Evolutionary conservation across 495 filamentous ascomycete genomes (phyloP), one percentile per base, ranked within the genome.

Genomic region (Neurospora intermedia): DNA sequence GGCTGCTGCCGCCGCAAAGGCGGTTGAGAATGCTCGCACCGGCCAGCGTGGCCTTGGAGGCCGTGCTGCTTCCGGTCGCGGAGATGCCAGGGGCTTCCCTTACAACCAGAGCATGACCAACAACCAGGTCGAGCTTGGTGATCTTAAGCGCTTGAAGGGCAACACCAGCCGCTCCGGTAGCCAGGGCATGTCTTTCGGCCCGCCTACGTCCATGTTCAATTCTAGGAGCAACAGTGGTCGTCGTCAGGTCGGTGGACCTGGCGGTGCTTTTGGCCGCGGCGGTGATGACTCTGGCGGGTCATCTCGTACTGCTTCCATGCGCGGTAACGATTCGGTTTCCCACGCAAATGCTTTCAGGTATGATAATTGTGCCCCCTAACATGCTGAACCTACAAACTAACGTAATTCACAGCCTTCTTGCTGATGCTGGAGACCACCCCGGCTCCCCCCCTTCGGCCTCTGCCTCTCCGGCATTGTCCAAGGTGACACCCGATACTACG

Each of bases 301-400:
- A 72, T 97, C 94, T 71, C 91, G 96, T 76, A 96, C 92, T 74
- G 91, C 91, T 77, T 91, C 94, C 82, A 89, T 86, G 73, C 91
- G 89, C 80, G 89, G 90, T 75, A 86, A 71, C 88, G 75, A 87
- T 89, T 82, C 90, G 69, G 85, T 89, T 45, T 87, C 91, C 43
- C 89, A 91, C 73, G 86, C 88, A 71, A 99, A 98, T 84, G 90
- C 93, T 76, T 99, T 96, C 86, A 94, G 93, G 96, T 97, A 85
- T 38, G 54, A 66, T 66, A 84, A 89, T 83, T 70, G 69, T 27
- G 69, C 77, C 59, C 15, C 31, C n/a, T 2, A 6, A 59, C 48
- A 31, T 74, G 71, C 31, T 59, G 75, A 71, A 76, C 76, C 76
- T 75, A 59, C 54, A 42, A 74, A 74, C 79, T 83, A 71, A 80